Base-by-base conservation (phyloP, 176 grass and related monocot genomes). In the Ensete glaucum region DNA sequence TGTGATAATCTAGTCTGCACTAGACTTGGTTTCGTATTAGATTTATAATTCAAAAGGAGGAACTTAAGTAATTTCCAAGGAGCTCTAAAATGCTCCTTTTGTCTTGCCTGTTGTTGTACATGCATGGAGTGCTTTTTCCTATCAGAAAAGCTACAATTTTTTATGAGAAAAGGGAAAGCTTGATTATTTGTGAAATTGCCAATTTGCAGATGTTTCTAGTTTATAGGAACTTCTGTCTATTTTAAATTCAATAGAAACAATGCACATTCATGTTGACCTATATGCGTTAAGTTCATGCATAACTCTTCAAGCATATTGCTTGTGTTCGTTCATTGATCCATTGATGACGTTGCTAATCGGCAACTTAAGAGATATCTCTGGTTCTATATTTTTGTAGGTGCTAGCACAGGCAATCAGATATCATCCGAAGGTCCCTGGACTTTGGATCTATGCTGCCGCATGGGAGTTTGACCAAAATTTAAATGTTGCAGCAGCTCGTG, bases 391-490 rank as follows among this genome's bases (percentile, higher is more conserved):
- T 48, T 27, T 74, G 11, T 56, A 93, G 91, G 91, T 81, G 55
- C 75, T 93, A 62, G 90, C 86, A 9, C 84, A 93, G 77, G 95
- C 88, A 49, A 91, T 98, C 56, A 78, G 95, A 50, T 98, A 82
- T 73, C 95, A 93, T 71, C 90, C 95, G 29, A 93, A 85, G 73
- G 80, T 89, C 53, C 91, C 95, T 24, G 95, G 95, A 13, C 95
- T 99, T 83, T 99, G 95, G 95, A 93, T 98, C 20, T 98, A 98
- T 73, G 90, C 94, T 1, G 90, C 94, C 62, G 85, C 94, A 34
- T 98, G 90, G 90, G 94, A 98, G 84, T 98, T 98, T n/a, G 90
- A 98, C 52, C 88, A 91, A 69, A 98, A 98, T 85, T 80, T 98
- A 50, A 98, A 98, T 76, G 94, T 91, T 10, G 77, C 82, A 11